These are phyloP conservation scores for Jamesozyma lodderae DNA, from an alignment of 805 yeast genomes.

Conservation along the genomic window DNA sequence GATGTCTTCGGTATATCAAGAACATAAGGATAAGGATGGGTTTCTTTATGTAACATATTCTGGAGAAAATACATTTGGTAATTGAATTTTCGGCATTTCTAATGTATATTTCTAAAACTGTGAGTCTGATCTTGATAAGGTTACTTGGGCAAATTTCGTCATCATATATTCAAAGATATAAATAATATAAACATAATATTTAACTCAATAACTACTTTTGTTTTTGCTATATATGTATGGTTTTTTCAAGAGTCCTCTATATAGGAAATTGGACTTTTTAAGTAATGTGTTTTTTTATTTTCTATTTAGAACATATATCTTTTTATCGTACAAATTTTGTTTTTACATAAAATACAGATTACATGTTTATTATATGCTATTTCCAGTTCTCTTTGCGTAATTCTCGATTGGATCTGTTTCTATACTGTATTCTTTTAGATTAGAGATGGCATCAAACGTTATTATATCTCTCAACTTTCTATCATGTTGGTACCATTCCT, in stretches of 20 bases:
- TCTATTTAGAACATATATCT: background rate
- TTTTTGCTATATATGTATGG: too few species aligned
- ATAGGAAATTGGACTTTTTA: too few species aligned
- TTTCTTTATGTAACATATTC: constrained; percentile 91
- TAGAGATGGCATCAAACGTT: constrained; percentile 37
- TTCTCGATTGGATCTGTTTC: constrained; percentile 51
- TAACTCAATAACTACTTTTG: too few species aligned
- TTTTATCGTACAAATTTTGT: constrained; percentile 1
- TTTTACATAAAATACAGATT: background rate
- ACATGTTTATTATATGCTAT: constrained; percentile 15
- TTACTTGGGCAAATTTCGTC: too few species aligned
- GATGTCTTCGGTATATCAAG: constrained; percentile 90
- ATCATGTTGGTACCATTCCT: constrained; percentile 59
- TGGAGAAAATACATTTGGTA: constrained; percentile 95
- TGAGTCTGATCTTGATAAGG: too few species aligned
- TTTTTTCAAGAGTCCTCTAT: too few species aligned
- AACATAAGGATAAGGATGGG: constrained; percentile 96
- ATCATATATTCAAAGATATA: too few species aligned
- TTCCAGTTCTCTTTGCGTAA: constrained; percentile 36
- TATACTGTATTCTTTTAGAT: constrained; percentile 39
- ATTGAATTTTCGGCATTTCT: too few species aligned
- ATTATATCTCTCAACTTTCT: constrained; percentile 52
- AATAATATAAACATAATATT: too few species aligned
- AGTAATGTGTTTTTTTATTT: background rate
- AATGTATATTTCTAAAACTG: too few species aligned